phyloP scores from a whole-genome alignment of 176 grass and related monocot species.

The Puccinellia tenuiflora region DNA sequence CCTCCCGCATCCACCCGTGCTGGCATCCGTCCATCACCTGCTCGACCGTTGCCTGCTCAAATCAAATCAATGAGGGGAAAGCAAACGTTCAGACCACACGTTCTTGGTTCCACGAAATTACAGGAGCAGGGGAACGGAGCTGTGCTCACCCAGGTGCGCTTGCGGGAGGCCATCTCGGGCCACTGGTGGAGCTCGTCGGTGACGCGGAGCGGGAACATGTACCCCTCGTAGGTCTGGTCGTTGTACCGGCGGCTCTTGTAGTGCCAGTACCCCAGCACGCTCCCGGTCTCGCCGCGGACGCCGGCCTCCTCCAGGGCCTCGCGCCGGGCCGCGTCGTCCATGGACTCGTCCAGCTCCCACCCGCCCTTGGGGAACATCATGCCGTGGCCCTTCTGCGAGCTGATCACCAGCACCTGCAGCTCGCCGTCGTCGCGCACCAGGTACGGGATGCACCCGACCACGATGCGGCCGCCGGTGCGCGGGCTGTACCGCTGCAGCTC shows the following conservation, averaged over 20 bases:
- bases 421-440: constrained; percentile 17
- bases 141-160: constrained; percentile 67
- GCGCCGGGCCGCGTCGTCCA: constrained; percentile 65
- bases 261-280: constrained; percentile 53
- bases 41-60: constrained; percentile 49
- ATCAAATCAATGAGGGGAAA: not conserved
- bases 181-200: constrained; percentile 62
- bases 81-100: not conserved
- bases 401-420: constrained; percentile 85
- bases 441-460: constrained; percentile 97
- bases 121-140: not conserved
- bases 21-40: constrained; percentile 75
- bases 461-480: constrained; percentile 52
- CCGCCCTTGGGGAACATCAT: constrained; percentile 99
- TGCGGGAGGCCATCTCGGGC: constrained; percentile 79
- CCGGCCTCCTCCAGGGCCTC: constrained; percentile 94
- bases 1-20: constrained; percentile 85
- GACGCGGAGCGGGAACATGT: constrained; percentile 81
- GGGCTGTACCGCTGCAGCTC: constrained; percentile 87
- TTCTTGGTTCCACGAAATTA: not conserved
- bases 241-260: constrained; percentile 86
- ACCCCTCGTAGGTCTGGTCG: constrained; percentile 57
- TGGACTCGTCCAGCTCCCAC: constrained; percentile 84
- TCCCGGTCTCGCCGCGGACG: constrained; percentile 48
- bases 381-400: constrained; percentile 79